Evolutionary conservation across 306 rosid species (phyloP), one percentile per base, ranked within the genome.

Genomic region (Rosa persica): DNA sequence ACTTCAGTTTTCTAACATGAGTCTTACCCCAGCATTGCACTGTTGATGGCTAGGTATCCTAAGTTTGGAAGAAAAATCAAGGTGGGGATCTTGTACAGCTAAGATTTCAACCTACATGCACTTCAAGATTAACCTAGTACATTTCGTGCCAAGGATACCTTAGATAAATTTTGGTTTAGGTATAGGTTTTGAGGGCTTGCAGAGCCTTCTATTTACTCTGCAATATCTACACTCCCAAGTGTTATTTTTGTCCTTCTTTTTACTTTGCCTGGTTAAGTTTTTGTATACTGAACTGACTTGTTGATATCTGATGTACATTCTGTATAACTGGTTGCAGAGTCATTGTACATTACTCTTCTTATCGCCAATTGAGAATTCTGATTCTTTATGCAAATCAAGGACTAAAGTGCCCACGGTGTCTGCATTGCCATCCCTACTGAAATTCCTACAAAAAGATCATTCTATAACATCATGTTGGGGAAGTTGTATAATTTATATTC

Each of bases 271-370:
- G 70, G 70, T 72, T 61, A 58, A 6, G 47, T 67, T 80, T 51
- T 40, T 54, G 73, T 69, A 47, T 44, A 23, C 47, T 22, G n/a
- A 48, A 36, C 19, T 48, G 69, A 13, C 76, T 43, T 54, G 74
- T 76, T 76, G 65, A 76, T 76, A 39, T 30, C 85, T 88, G 79
- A 91, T 79, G 65, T 22, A 61, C 70, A 78, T 55, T 79, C 34
- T 27, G 75, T 66, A 34, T 72, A 36, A 69, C 83, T 80, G 85
- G 79, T 81, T 90, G 92, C 97, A 92, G 97, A 81, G 79, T 74
- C 82, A 25, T 75, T 80, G 88, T 87, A 90, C 83, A 88, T 89
- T 81, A 84, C 80, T 84, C 81, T 77, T 86, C 77, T 83, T 74
- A 73, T 84, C 79, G 62, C 86, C 64, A 46, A 79, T 82, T 86